These are phyloP conservation scores for Pseudonitzschia pungens DNA, from an alignment of 108 stramenopile species.

Conservation along the genomic window DNA sequence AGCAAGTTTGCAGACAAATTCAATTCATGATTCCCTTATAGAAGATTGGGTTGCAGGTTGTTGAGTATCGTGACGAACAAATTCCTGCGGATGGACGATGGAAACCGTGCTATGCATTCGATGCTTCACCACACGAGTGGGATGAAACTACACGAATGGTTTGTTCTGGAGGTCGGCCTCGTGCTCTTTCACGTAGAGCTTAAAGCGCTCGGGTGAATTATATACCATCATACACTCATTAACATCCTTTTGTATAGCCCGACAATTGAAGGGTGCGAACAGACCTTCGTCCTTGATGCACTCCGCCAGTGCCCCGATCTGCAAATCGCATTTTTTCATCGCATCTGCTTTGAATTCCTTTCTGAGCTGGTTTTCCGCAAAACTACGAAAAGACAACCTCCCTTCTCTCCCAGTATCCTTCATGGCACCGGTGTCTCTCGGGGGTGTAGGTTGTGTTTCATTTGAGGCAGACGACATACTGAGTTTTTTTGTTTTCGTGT, in stretches of 20 bases:
- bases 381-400: slow-evolving; percentile 38
- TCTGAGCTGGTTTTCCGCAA: slow-evolving; percentile 84
- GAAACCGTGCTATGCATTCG: background rate
- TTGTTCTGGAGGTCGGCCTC: slow-evolving; percentile 28
- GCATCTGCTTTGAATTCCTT: slow-evolving; percentile 81
- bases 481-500: background rate
- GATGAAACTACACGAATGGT: background rate
- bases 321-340: slow-evolving; percentile 69
- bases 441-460: background rate
- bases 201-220: slow-evolving; percentile 82
- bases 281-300: slow-evolving; percentile 83
- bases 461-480: slow-evolving; percentile 4
- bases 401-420: slow-evolving; percentile 37
- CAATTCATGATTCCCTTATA: no score
- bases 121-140: background rate
- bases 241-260: slow-evolving; percentile 64
- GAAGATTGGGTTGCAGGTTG: no score
- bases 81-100: no score
- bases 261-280: slow-evolving; percentile 82
- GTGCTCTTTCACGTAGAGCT: slow-evolving; percentile 68
- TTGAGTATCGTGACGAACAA: no score
- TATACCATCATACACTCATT: slow-evolving; percentile 83
- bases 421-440: slow-evolving; percentile 12
- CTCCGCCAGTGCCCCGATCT: slow-evolving; percentile 73
- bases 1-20: no score